Conservation (phyloP, 495 filamentous ascomycete genomes). For the Penicillium steckii region DNA sequence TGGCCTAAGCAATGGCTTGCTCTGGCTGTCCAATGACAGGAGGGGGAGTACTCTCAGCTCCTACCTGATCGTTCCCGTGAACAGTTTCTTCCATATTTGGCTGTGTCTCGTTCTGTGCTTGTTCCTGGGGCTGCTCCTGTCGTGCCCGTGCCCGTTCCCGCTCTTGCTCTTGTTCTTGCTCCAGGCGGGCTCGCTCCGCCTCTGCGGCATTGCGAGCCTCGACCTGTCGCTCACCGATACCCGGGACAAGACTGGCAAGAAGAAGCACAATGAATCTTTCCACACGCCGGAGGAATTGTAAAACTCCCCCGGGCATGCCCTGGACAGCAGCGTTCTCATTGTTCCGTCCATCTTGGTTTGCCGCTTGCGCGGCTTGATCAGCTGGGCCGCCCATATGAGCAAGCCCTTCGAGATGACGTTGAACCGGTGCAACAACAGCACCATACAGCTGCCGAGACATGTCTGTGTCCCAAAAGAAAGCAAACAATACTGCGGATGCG, state of each 20-base stretch:
- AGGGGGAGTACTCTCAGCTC: not conserved
- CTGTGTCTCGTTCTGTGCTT: not conserved
- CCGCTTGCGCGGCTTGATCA: slow-evolving; percentile 25
- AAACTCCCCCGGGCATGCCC: slow-evolving; percentile 9
- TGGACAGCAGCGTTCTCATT: not conserved
- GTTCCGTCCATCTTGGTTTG: not conserved
- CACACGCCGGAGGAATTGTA: slow-evolving; percentile 55
- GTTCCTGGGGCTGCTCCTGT: not conserved
- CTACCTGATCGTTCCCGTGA: not conserved
- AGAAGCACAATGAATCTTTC: slow-evolving; percentile 82
- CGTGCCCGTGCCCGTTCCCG: slow-evolving; percentile 1
- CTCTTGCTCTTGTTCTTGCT: slow-evolving; percentile 4
- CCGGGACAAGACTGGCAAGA: slow-evolving; percentile 79
- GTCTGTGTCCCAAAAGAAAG: slow-evolving; percentile 66
- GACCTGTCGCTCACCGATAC: slow-evolving; percentile 81
- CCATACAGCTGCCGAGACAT: slow-evolving; percentile 57
- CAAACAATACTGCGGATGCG: slow-evolving; percentile 51
- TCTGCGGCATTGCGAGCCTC: slow-evolving; percentile 64
- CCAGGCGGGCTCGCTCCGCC: slow-evolving; percentile 36
- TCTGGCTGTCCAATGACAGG: not conserved
- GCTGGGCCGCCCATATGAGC: slow-evolving; percentile 49
- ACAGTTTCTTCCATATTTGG: not conserved
- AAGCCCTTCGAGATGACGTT: slow-evolving; percentile 71
- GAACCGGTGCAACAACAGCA: slow-evolving; percentile 58
- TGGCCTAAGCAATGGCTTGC: not conserved